These are phyloP conservation scores for Penicillium sp. DNA, from an alignment of 2,329 filamentous ascomycete species.

Conservation along the genomic window DNA sequence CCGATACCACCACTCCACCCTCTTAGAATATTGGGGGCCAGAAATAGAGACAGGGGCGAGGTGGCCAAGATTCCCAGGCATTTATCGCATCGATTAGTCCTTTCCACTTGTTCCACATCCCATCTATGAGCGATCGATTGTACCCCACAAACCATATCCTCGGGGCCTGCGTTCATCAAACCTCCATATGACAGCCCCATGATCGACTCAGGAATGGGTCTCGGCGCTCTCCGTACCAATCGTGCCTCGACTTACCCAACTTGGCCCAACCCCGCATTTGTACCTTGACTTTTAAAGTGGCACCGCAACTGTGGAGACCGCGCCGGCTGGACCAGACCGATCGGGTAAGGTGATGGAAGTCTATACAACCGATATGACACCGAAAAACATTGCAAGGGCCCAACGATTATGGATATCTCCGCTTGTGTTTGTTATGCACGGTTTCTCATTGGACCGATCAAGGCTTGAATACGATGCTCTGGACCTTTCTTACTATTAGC, in stretches of 20 bases:
- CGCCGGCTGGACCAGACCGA: slow-evolving; percentile 12
- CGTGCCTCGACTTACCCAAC: neutral
- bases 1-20: too few relatives aligned
- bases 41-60: too few relatives aligned
- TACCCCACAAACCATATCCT: neutral
- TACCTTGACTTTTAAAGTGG: neutral
- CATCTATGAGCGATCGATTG: neutral
- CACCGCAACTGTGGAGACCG: neutral
- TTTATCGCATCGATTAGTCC: neutral
- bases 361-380: neutral
- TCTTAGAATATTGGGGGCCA: too few relatives aligned
- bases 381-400: neutral
- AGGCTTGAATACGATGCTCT: neutral
- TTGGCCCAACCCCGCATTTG: slow-evolving; percentile 1
- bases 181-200: neutral
- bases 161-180: neutral
- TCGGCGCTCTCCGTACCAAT: slow-evolving; percentile 15
- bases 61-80: too few relatives aligned
- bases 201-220: slow-evolving; percentile 4
- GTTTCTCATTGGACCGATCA: neutral
- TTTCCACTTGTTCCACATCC: neutral
- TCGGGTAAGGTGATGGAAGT: slow-evolving; percentile 8
- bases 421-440: neutral
- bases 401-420: neutral
- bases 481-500: neutral